Evolutionary conservation across 768 basidiomycete genomes (phyloP).

Genomic region (Suillus placidus): DNA sequence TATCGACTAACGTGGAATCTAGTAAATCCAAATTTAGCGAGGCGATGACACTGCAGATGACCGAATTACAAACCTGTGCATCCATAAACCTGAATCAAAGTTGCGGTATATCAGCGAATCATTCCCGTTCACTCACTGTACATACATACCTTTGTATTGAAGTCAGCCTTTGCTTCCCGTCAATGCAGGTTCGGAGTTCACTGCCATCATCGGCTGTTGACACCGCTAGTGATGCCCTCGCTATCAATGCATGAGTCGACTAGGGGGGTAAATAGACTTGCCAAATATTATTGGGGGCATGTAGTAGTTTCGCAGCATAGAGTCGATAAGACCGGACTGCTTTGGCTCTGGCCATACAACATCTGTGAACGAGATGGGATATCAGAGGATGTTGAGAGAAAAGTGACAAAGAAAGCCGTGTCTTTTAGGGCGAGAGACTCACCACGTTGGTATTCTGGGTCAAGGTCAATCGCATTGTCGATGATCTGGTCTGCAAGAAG

Average conservation of each 20-base stretch:
- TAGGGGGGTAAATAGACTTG: constrained; percentile 28
- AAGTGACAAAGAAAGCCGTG: background rate
- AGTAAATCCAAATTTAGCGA: constrained; percentile 12
- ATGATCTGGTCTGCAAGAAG: constrained; percentile 48
- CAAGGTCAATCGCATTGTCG: constrained; percentile 50
- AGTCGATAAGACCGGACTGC: constrained; percentile 65
- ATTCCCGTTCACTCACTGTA: background rate
- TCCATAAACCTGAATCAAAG: constrained; percentile 49
- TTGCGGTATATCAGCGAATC: background rate
- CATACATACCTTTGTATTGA: constrained; percentile 57
- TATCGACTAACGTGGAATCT: constrained; percentile 47
- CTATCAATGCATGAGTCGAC: constrained; percentile 8
- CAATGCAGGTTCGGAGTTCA: constrained; percentile 58
- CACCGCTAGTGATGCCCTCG: constrained; percentile 37
- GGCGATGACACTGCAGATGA: background rate
- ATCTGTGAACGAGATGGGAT: constrained; percentile 35
- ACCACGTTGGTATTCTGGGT: constrained; percentile 73
- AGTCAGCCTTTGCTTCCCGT: constrained; percentile 75
- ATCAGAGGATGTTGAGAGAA: background rate
- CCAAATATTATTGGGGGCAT: constrained; percentile 71
- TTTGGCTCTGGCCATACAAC: constrained; percentile 68
- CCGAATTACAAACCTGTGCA: constrained; percentile 48
- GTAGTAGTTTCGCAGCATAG: constrained; percentile 63
- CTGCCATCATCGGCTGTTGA: constrained; percentile 41
- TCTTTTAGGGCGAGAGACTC: constrained; percentile 11